Percentiles rank a stretch among this genome's conserved stretches.
Evolutionary conservation across 1,139 yeast genomes (phyloP).

Genomic region (Candida neerlandica): DNA sequence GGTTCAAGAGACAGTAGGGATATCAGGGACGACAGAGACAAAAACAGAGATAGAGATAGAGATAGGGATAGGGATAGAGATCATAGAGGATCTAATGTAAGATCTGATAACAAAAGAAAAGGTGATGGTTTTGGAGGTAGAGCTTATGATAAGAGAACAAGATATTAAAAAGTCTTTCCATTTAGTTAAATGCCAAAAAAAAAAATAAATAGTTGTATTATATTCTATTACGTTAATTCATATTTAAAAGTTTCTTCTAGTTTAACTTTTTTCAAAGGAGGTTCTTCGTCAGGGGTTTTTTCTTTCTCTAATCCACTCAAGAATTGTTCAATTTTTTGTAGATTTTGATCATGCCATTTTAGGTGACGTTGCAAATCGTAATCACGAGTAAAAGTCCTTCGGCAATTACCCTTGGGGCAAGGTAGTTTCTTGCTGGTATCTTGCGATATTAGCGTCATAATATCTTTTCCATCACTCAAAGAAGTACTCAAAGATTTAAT

Average conservation of each 20-base stretch:
- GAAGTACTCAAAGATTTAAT: conserved; percentile 28
- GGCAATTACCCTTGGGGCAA: conserved; percentile 53
- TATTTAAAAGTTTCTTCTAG: conserved; percentile 7
- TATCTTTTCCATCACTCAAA: conserved; percentile 27
- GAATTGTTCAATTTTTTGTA: conserved; percentile 34
- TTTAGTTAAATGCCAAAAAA: not conserved
- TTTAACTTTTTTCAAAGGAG: conserved; percentile 12
- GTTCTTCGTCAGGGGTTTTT: conserved; percentile 11
- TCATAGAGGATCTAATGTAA: conserved; percentile 8
- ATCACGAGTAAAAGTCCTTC: conserved; percentile 46
- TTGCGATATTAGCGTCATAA: conserved; percentile 40
- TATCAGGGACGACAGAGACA: conserved; percentile 5
- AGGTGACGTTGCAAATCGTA: conserved; percentile 57
- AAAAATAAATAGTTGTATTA: no score
- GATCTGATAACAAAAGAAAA: conserved; percentile 27
- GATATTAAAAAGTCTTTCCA: conserved; percentile 20
- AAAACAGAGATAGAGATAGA: conserved; percentile 1
- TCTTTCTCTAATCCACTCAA: conserved; percentile 30
- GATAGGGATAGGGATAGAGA: conserved; percentile 7
- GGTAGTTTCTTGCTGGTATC: conserved; percentile 36
- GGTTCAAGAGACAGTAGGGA: conserved; percentile 5
- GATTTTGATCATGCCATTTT: conserved; percentile 53
- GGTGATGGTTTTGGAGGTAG: conserved; percentile 27
- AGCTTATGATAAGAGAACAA: conserved; percentile 36
- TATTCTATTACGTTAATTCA: not conserved